Conservation (phyloP, 2,329 filamentous ascomycete genomes). For the Capronia americana region DNA sequence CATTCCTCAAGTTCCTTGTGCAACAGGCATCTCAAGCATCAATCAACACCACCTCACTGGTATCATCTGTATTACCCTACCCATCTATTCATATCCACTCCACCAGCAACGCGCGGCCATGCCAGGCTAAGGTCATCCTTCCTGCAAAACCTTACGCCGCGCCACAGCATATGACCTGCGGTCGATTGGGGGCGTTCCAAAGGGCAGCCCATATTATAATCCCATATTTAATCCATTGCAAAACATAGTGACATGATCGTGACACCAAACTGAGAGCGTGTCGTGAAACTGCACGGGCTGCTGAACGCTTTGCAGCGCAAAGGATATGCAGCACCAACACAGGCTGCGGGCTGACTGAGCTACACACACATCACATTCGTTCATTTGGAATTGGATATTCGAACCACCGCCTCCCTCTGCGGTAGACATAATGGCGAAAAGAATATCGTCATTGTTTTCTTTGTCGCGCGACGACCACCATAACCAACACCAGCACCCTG, state of each 20-base stretch:
- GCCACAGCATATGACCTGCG: background rate
- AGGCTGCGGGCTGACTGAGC: background rate
- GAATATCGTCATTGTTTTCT: slow-evolving; percentile 38
- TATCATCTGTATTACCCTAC: slow-evolving; percentile 2
- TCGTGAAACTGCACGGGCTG: background rate
- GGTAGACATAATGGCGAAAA: slow-evolving; percentile 25
- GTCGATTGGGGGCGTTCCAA: background rate
- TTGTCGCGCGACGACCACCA: slow-evolving; percentile 30
- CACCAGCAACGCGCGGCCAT: slow-evolving; percentile 3
- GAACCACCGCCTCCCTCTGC: background rate
- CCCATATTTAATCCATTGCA: background rate
- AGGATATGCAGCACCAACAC: background rate
- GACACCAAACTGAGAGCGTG: background rate
- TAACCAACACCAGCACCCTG: background rate
- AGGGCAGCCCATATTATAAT: background rate
- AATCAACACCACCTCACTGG: background rate
- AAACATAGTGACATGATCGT: slow-evolving; percentile 12
- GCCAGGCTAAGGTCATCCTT: background rate
- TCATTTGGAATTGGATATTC: background rate
- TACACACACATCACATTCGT: background rate
- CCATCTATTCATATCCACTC: slow-evolving; percentile 3
- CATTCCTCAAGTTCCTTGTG: slow-evolving; percentile 9
- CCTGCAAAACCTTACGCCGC: slow-evolving; percentile 1
- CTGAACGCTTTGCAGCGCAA: slow-evolving; percentile 3
- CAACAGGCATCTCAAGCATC: slow-evolving; percentile 7